A percentile compares a stretch with the other conserved stretches of the same genome.
phyloP scores from a whole-genome alignment of 1,284 basidiomycete species.

The Rhodotorula sp. region DNA sequence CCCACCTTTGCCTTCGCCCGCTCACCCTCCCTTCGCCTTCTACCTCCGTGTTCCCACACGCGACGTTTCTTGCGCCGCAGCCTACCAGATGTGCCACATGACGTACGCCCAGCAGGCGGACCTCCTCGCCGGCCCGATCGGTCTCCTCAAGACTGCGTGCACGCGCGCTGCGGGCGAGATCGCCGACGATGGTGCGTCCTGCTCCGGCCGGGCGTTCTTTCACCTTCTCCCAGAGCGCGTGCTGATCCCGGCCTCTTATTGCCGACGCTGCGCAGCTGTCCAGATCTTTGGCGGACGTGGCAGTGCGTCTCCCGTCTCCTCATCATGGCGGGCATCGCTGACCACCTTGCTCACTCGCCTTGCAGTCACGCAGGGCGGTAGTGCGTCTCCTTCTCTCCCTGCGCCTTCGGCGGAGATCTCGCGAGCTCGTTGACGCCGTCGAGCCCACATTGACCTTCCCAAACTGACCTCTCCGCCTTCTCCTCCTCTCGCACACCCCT shows the following conservation, averaged over 20 bases:
- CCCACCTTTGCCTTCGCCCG: too few relatives aligned
- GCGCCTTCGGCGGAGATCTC: too few relatives aligned
- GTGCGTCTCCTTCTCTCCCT: background rate
- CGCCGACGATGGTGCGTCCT: slow-evolving; percentile 52
- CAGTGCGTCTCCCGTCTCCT: slow-evolving; percentile 52
- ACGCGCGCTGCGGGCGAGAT: slow-evolving; percentile 39
- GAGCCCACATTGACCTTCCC: background rate
- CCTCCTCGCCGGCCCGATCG: slow-evolving; percentile 45
- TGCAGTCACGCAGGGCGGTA: slow-evolving; percentile 14
- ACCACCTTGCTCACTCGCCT: too few relatives aligned
- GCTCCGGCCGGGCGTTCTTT: background rate
- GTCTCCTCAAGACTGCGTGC: slow-evolving; percentile 37
- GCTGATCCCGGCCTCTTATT: fast-evolving
- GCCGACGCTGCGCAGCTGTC: background rate
- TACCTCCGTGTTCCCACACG: background rate
- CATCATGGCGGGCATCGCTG: background rate
- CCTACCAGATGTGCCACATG: slow-evolving; percentile 46
- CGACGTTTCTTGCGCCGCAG: background rate
- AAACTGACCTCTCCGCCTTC: background rate
- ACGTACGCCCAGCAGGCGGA: slow-evolving; percentile 45
- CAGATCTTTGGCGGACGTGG: slow-evolving; percentile 56
- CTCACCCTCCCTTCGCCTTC: background rate
- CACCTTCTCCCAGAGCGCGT: too few relatives aligned
- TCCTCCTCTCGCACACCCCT: too few relatives aligned
- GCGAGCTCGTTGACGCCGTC: too few relatives aligned